Base-by-base conservation (phyloP, 768 basidiomycete genomes). In the Boletus subcaerulescens region DNA sequence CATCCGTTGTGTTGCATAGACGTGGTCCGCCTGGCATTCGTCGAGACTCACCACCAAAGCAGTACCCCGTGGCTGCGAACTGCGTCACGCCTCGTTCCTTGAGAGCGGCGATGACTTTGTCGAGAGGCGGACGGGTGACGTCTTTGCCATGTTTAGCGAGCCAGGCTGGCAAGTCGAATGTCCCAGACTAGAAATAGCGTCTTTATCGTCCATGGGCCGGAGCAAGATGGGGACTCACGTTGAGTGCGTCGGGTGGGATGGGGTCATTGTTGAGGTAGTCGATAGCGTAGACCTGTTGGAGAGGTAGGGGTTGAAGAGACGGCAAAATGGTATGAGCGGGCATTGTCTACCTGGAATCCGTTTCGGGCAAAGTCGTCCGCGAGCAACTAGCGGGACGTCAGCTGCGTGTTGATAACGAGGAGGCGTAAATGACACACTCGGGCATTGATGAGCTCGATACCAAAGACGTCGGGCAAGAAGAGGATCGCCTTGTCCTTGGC, bases 41-140 rank as follows among this genome's bases (percentile, higher is more conserved):
- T 14, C 31, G 7, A 35, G 10, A 49, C 75, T 53, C 55, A 78
- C 82, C 87, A 55, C 86, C 85, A 51, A 80, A 84, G 73, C 89
- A 91, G 74, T 83, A 90, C 4, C 86, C 87, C 5, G 79, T 78
- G 0, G 83, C 82, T 0, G 73, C 86, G 53, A 91, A 78, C 8
- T 65, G 66, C 2, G 74, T 81, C 20, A 90, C 73, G 2, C 87
- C 89, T 56, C 80, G 62, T 32, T 70, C 78, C 64, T 83, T 84
- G 56, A 91, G 77, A 0, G 74, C 80, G 5, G 65, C 68, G 32
- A 87, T 74, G 42, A 86, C 81, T 46, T 77, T 80, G 70, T 88
- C 78, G 26, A 88, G 58, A 4, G 61, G 13, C 2, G 82, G 81
- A 13, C 80, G 80, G 2, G 79, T 81, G 12, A 63, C 36, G 0